phyloP scores from a whole-genome alignment of 2,329 filamentous ascomycete genomes.

The Aspergillus cejpii region DNA sequence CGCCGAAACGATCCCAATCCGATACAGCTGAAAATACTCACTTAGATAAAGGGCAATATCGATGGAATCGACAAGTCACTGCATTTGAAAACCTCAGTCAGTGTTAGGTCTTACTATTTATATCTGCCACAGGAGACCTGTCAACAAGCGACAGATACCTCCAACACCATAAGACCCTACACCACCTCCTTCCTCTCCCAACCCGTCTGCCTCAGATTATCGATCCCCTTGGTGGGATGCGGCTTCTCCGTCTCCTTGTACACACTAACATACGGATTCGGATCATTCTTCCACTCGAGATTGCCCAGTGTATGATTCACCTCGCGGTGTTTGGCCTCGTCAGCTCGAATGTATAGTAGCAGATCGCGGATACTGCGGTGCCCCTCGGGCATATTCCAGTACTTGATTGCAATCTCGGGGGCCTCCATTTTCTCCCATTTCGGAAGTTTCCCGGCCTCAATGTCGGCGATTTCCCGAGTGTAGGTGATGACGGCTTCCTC shows the following conservation, averaged over 20 bases:
- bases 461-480: conserved; percentile 76
- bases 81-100: too few species aligned
- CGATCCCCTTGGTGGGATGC: conserved; percentile 64
- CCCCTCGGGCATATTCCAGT: conserved; percentile 90
- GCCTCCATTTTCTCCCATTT: conserved; percentile 72
- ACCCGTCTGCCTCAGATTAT: conserved; percentile 60
- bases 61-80: too few species aligned
- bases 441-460: conserved; percentile 76
- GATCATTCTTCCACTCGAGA: conserved; percentile 74
- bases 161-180: background rate
- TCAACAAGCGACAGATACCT: too few species aligned
- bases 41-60: too few species aligned
- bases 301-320: conserved; percentile 95
- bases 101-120: too few species aligned
- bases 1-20: too few species aligned
- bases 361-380: conserved; percentile 77
- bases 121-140: too few species aligned
- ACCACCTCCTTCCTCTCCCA: conserved; percentile 74
- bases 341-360: conserved; percentile 77
- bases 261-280: conserved; percentile 81
- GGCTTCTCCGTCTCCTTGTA: conserved; percentile 64
- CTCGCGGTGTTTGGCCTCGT: conserved; percentile 83
- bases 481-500: conserved; percentile 97
- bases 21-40: too few species aligned
- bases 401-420: conserved; percentile 81